Evolutionary conservation across 1,284 basidiomycete species (phyloP).

Genomic region (Heliocybe sulcata): DNA sequence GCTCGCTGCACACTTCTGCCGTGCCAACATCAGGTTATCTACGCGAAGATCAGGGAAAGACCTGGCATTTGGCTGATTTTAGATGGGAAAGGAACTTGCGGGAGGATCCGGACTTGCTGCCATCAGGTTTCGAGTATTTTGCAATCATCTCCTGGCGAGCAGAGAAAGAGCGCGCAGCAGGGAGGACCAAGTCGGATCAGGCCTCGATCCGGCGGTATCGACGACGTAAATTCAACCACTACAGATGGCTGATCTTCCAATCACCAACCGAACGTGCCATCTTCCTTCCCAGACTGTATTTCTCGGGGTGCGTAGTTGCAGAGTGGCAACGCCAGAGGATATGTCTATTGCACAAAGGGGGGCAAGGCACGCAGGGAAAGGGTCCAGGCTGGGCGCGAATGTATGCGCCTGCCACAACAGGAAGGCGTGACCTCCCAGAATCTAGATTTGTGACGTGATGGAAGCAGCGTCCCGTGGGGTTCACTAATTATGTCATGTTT

Average conservation of each 20-base stretch:
- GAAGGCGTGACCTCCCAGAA: not conserved
- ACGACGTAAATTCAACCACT: not conserved
- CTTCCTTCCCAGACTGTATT: not conserved
- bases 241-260: not conserved
- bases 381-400: not conserved
- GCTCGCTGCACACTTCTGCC: too few species aligned
- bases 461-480: not conserved
- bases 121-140: too few species aligned
- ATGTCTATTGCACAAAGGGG: not conserved
- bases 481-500: not conserved
- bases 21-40: too few species aligned
- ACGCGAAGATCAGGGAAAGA: too few species aligned
- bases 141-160: too few species aligned
- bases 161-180: too few species aligned
- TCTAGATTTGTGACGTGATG: not conserved
- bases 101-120: too few species aligned
- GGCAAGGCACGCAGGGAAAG: not conserved
- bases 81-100: too few species aligned
- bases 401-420: not conserved
- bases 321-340: too few species aligned
- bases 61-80: too few species aligned
- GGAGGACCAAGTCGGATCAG: conserved; percentile 1
- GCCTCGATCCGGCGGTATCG: not conserved
- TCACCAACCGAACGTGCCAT: not conserved
- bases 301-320: too few species aligned